Evolutionary conservation across 202 grass and related monocot genomes (phyloP), one percentile per base, ranked within the genome.

Genomic region (Thinopyrum obtusiflorum): DNA sequence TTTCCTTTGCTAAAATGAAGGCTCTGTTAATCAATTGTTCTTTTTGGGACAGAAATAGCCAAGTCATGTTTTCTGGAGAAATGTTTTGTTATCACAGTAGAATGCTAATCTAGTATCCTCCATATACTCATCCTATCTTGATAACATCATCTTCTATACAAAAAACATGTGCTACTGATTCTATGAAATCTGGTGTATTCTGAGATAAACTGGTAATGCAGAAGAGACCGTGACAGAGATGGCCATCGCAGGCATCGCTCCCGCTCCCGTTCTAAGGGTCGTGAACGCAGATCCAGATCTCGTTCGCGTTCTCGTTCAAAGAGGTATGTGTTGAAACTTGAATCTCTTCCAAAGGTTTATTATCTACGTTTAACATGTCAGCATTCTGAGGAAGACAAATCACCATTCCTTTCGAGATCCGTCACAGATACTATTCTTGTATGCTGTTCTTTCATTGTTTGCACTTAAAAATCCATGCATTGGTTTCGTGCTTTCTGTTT

Each of bases 211-310:
- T 46, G 21, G 70, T 63, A 47, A 33, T 71, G 55, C 88, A 98
- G 85, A 79, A 95, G 92, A 61, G 91, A 94, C 24, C 69, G 68
- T 68, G 95, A 98, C 4, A 89, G 81, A 79, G 96, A 96, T 55
- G 63, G 93, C 26, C 88, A 92, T 40, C 90, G 79, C 59, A 94
- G 88, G 76, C 96, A 88, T 92, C 88, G 65, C 2, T 93, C 95
- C 29, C 88, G 78, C n/a, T 98, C 95, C 26, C 81, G 73, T 40
- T 98, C 97, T 25, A 98, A 88, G 77, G 92, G 87, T 65, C 92
- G 62, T 85, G 62, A 91, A 31, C 64, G 15, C 11, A 84, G 81
- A 42, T 83, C 78, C 51, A 87, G 86, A 28, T 89, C 86, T 81
- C 83, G 75, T 65, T 84, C 85, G 9, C 74, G 87, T 9, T 84